Base-by-base conservation (phyloP, 257 asterid genomes). In the Nicotiana undulata region DNA sequence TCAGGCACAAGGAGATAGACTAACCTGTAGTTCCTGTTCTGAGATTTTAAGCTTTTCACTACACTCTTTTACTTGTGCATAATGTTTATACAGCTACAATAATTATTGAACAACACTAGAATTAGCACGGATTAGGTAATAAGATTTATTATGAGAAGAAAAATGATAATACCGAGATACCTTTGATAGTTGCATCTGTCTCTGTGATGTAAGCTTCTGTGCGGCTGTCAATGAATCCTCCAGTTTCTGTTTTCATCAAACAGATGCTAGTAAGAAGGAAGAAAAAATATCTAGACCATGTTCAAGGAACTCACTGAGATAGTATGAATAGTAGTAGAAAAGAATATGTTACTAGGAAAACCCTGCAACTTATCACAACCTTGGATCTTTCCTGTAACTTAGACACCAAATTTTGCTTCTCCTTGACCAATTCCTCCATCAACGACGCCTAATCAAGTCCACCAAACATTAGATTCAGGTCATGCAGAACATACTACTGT, bases 1-100 rank as follows among this genome's bases (percentile, higher is more conserved):
- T 26, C 20, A 63, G 63, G 65, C 17, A 66, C 84, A 44, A 49
- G 31, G 34, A 63, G 80, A 61, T 53, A n/a, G 34, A 40, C 89
- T 77, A 83, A 93, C 97, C 97, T 91, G 92, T 68, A 94, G 93
- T 82, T 92, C 97, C 84, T 83, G 88, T 82, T 91, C 97, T n/a
- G 91, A 86, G 79, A 77, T 86, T 83, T 94, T 91, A 67, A 89
- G 89, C 68, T 83, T 91, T 81, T 91, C 93, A 17, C 83, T 89
- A 86, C 81, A 89, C 80, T 94, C 97, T 78, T 88, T 78, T 83
- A 90, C 89, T 84, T 91, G 94, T 83, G 81, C 85, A 87, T 89
- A 90, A 86, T 88, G 86, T 77, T 90, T 89, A 76, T 85, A 90
- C 86, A 92, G 81, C 98, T 92, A 93, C 91, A 88, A 32, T 63